Percentiles rank a stretch among this genome's conserved stretches.
These are phyloP conservation scores for Tetragonia tetragonoides DNA, from an alignment of 148 eudicot genomes.

Conservation along the genomic window DNA sequence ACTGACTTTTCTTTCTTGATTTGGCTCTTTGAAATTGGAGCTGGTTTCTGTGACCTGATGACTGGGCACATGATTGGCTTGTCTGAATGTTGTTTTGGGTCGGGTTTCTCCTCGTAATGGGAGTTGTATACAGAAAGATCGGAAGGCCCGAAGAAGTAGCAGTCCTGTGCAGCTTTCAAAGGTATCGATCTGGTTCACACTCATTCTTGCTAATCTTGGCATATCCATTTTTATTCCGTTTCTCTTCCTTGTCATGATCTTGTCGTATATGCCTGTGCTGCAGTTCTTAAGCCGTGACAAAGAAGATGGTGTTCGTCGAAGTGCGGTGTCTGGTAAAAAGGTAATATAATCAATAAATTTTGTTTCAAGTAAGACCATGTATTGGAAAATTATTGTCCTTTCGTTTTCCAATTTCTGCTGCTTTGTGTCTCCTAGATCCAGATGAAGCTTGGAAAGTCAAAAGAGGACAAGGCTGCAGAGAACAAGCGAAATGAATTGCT, in stretches of 20 bases:
- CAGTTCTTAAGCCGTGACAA: conserved; percentile 83
- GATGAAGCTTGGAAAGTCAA: conserved; percentile 86
- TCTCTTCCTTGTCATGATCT: not conserved
- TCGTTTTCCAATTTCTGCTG: not conserved
- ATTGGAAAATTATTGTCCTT: not conserved
- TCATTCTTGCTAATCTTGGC: not conserved
- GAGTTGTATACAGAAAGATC: conserved; percentile 80
- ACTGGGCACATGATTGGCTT: conserved; percentile 54
- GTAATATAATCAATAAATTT: conserved; percentile 26
- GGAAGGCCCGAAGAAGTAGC: conserved; percentile 48
- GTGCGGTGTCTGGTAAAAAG: conserved; percentile 96
- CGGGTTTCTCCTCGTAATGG: conserved; percentile 59
- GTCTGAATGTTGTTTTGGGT: conserved; percentile 66
- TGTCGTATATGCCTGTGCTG: conserved; percentile 2
- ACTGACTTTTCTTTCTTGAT: conserved; percentile 56
- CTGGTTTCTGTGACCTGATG: conserved; percentile 75
- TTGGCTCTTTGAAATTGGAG: conserved; percentile 98
- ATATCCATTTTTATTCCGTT: not conserved
- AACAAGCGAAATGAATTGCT: conserved; percentile 76
- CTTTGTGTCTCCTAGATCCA: conserved; percentile 47
- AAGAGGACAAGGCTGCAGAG: conserved; percentile 92
- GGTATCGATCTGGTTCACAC: conserved; percentile 34
- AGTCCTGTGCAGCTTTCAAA: conserved; percentile 97
- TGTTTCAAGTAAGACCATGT: not conserved
- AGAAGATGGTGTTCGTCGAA: conserved; percentile 82